Percentiles rank a stretch among this genome's conserved stretches.
Evolutionary conservation across 1,284 basidiomycete species (phyloP).

Genomic region (Ceratobasidium sp.): DNA sequence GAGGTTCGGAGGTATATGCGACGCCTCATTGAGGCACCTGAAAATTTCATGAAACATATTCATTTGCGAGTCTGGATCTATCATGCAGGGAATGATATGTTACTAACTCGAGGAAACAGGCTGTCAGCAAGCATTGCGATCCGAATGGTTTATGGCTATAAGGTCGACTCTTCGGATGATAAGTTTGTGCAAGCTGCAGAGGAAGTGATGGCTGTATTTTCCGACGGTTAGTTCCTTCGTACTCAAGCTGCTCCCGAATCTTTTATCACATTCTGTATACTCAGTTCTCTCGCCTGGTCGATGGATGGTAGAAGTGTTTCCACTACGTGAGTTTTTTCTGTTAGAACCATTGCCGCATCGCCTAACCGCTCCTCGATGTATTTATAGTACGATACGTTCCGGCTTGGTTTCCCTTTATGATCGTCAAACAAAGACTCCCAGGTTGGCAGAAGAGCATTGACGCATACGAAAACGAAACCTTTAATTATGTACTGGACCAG

Average conservation of each 20-base stretch:
- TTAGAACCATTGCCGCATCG: neutral
- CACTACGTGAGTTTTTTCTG: constrained; percentile 17
- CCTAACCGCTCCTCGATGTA: neutral
- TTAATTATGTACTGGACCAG: constrained; percentile 54
- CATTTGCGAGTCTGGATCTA: constrained; percentile 9
- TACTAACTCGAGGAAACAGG: neutral
- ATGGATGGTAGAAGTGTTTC: constrained; percentile 40
- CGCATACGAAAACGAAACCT: constrained; percentile 53
- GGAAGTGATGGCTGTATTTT: constrained; percentile 32
- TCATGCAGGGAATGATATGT: neutral
- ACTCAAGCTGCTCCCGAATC: no score
- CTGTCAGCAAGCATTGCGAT: constrained; percentile 36
- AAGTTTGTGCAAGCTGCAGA: constrained; percentile 25
- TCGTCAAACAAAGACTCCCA: constrained; percentile 53
- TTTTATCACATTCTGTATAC: neutral
- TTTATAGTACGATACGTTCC: constrained; percentile 55
- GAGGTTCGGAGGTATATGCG: constrained; percentile 32
- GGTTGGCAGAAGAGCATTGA: constrained; percentile 51
- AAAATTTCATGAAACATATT: constrained; percentile 35
- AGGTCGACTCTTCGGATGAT: constrained; percentile 32
- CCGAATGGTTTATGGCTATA: constrained; percentile 41
- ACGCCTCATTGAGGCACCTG: constrained; percentile 21
- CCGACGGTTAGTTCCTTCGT: neutral
- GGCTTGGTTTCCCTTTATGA: constrained; percentile 56
- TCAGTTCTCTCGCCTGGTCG: constrained; percentile 26